A percentile compares a stretch with the other conserved stretches of the same genome.
These are phyloP conservation scores for Kodamaea nitidulidarum DNA, from an alignment of 805 yeast species.

Conservation along the genomic window DNA sequence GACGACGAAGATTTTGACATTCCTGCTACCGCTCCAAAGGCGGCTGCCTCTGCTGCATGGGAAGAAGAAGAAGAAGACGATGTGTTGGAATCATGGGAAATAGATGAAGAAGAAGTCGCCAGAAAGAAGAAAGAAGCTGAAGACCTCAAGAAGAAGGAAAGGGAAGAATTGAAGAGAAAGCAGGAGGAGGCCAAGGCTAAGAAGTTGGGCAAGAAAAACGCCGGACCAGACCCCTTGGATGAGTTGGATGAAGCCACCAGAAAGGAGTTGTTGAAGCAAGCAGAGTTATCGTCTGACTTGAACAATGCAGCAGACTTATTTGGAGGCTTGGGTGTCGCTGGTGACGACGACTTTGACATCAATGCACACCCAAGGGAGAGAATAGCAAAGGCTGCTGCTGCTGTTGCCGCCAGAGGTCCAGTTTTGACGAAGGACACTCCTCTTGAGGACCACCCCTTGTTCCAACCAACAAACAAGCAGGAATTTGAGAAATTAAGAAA, in stretches of 20 bases:
- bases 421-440: slow-evolving; percentile 55
- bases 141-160: slow-evolving; percentile 37
- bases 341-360: slow-evolving; percentile 27
- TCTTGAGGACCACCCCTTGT: slow-evolving; percentile 70
- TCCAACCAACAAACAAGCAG: slow-evolving; percentile 73
- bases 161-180: slow-evolving; percentile 41
- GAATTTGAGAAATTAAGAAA: slow-evolving; percentile 75
- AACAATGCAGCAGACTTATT: slow-evolving; percentile 91
- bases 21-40: slow-evolving; percentile 42
- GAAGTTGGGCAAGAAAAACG: slow-evolving; percentile 38
- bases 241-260: slow-evolving; percentile 70
- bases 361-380: slow-evolving; percentile 52
- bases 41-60: slow-evolving; percentile 54
- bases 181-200: slow-evolving; percentile 47
- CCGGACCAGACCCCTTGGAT: slow-evolving; percentile 45
- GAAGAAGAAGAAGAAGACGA: slow-evolving; percentile 79
- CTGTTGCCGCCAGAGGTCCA: slow-evolving; percentile 30
- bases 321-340: slow-evolving; percentile 61
- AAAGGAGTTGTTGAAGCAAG: slow-evolving; percentile 68
- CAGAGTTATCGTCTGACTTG: slow-evolving; percentile 80
- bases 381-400: slow-evolving; percentile 43
- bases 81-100: slow-evolving; percentile 85
- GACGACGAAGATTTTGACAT: slow-evolving; percentile 92
- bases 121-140: slow-evolving; percentile 41
- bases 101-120: slow-evolving; percentile 65